Evolutionary conservation across 768 basidiomycete species (phyloP).

Genomic region (Calocybe gangraenosa): DNA sequence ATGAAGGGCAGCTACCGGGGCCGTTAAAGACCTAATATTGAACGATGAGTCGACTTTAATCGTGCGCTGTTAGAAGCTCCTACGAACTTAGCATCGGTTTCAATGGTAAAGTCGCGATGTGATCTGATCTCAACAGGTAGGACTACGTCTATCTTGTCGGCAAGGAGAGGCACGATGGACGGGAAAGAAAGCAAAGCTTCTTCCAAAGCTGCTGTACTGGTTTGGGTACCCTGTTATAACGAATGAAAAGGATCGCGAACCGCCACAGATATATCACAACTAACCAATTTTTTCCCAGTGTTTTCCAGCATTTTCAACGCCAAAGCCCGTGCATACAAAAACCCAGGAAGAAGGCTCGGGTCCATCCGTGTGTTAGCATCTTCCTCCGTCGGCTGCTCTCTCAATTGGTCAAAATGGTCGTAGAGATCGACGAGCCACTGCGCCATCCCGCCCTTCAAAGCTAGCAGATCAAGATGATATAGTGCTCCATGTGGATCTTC

Average conservation of each 20-base stretch:
- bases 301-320: slow-evolving; percentile 54
- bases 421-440: slow-evolving; percentile 78
- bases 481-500: slow-evolving; percentile 86
- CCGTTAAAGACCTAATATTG: slow-evolving; percentile 30
- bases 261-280: too few relatives aligned
- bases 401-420: slow-evolving; percentile 36
- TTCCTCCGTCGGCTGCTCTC: slow-evolving; percentile 11
- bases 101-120: slow-evolving; percentile 64
- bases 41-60: too few relatives aligned
- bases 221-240: slow-evolving; percentile 50
- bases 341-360: slow-evolving; percentile 70
- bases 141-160: slow-evolving; percentile 77
- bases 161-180: slow-evolving; percentile 73
- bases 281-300: slow-evolving; percentile 35
- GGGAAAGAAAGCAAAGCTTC: slow-evolving; percentile 80
- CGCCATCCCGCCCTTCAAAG: slow-evolving; percentile 74
- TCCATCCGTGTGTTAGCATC: slow-evolving; percentile 32
- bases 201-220: slow-evolving; percentile 64
- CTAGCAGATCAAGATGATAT: slow-evolving; percentile 81
- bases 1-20: slow-evolving; percentile 53
- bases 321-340: slow-evolving; percentile 68
- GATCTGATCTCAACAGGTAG: slow-evolving; percentile 55
- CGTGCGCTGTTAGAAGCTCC: too few relatives aligned
- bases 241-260: too few relatives aligned
- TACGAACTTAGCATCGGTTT: slow-evolving; percentile 61